Evolutionary conservation across 1,284 basidiomycete species (phyloP), one percentile per base, ranked within the genome.

Genomic region (Leucocoprinus gongylophorus): DNA sequence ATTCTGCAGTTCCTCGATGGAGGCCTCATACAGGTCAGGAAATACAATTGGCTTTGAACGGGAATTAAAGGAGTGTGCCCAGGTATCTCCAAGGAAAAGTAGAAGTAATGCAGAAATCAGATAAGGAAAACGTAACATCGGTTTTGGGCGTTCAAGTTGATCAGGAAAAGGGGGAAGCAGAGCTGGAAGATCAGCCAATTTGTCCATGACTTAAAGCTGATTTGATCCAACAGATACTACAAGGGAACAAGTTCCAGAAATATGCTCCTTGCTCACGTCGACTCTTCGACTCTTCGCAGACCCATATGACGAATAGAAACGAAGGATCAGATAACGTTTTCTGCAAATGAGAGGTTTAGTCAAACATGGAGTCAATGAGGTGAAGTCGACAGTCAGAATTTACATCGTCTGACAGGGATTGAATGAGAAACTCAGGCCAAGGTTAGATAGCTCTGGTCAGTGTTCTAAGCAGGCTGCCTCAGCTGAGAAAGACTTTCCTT

Each of bases 11-110:
- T 85, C 81, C 0, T 63, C 51, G 28, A 85, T 65, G 0, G 79
- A 78, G 0, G 81, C 81, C 60, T 85, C 81, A 55, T 83, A 84
- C 9, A 85, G 62, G 59, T 85, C 82, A 0, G 83, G 77, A 33
- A 79, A 62, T 21, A 49, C 13, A 5, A 28, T 21, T 7, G 32
- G 20, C 5, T 7, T 4, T 28, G 18, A 20, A 26, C 28, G 38
- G 26, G 29, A 9, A 15, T 21, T 13, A 3, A 23, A 15, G 18
- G 12, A 13, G 13, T 15, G 17, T 9, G 47, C 29, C 30, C 40
- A 41, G 20, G 17, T 20, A 6, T 23, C 15, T 18, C 30, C 47
- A 39, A 49, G 17, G 10, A 49, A 30, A 32, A 49, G 29, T 3
- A 42, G 20, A 9, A 49, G 1, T 3, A 41, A 10, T n/a, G 41